Conservation (phyloP, 305 asterid species). For the Fraxinus baroniana region DNA sequence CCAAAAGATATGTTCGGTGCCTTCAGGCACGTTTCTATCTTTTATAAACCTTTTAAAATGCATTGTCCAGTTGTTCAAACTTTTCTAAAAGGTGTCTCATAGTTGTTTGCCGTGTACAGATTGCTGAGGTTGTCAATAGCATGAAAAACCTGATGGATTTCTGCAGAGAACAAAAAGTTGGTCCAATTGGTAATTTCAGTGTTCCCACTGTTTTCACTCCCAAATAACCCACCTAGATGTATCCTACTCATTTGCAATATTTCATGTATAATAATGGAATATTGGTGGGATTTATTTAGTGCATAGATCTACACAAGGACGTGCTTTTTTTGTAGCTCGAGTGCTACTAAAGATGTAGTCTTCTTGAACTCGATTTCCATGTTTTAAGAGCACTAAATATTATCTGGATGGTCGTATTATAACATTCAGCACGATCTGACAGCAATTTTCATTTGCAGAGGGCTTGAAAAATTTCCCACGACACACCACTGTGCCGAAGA, state of each 20-base stretch:
- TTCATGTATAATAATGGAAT: neutral
- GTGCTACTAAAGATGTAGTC: neutral
- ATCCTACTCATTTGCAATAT: slow-evolving; percentile 9
- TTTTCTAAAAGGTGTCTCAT: slow-evolving; percentile 16
- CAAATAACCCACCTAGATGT: neutral
- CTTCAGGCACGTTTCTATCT: slow-evolving; percentile 61
- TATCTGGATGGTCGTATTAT: neutral
- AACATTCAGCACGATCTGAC: neutral
- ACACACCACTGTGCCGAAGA: slow-evolving; percentile 36
- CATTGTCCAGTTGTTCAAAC: neutral
- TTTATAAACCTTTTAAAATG: neutral
- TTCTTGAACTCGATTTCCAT: neutral
- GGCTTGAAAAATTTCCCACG: slow-evolving; percentile 73
- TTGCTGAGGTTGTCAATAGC: slow-evolving; percentile 95
- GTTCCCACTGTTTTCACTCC: neutral
- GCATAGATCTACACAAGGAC: neutral
- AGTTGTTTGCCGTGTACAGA: slow-evolving; percentile 43
- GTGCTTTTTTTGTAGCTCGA: neutral
- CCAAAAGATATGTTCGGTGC: slow-evolving; percentile 88
- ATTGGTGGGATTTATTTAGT: neutral
- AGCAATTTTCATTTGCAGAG: slow-evolving; percentile 44
- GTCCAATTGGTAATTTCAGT: slow-evolving; percentile 75
- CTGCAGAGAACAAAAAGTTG: slow-evolving; percentile 67
- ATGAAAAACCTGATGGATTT: slow-evolving; percentile 95
- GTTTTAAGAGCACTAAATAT: neutral